Base-by-base conservation (phyloP, 768 basidiomycete genomes). In the Auricularia heimuer region DNA sequence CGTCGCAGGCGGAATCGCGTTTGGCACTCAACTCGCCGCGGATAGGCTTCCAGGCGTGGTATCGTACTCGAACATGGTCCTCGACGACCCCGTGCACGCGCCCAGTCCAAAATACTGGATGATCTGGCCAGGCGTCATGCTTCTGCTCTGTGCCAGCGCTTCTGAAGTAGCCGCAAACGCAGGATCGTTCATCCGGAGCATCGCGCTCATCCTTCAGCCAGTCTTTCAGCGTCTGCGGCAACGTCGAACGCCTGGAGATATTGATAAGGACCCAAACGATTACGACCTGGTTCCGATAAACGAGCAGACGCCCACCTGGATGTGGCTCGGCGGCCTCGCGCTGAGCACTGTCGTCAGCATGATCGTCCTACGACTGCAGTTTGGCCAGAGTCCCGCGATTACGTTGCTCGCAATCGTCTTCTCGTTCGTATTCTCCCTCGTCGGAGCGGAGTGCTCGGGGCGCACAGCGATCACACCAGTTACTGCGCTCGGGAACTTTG, bases 361-460 rank as follows among this genome's bases (percentile, higher is more conserved):
- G 68, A 76, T 81, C 11, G 81, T 86, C 63, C 81, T 85, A 65
- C 78, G 80, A 12, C 83, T 80, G 29, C 75, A 80, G 56, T 85
- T 82, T 77, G 69, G 78, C 67, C 79, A 83, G 78, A 83, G 83
- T 66, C 82, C 85, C 66, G 84, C 84, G 36, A 82, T 83, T 62
- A 81, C 79, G 35, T 74, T 86, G 70, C 79, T 86, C 56, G 73
- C 84, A 8, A 80, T 87, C 60, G 29, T 87, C 65, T 79, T 86
- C 51, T 82, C 82, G 37, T 87, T 86, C 77, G 56, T 86, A 51
- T 88, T 87, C 75, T 84, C 85, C 36, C 86, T 88, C 75, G 83
- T 87, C 68, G 85, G 82, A 51, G 84, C 85, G 8, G 85, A 86
- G 71, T 83, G 81, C 61, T 69, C 81, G 37, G 84, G 86, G 29